Conservation (phyloP, 345 rosid species). For the Brassica rapa region DNA sequence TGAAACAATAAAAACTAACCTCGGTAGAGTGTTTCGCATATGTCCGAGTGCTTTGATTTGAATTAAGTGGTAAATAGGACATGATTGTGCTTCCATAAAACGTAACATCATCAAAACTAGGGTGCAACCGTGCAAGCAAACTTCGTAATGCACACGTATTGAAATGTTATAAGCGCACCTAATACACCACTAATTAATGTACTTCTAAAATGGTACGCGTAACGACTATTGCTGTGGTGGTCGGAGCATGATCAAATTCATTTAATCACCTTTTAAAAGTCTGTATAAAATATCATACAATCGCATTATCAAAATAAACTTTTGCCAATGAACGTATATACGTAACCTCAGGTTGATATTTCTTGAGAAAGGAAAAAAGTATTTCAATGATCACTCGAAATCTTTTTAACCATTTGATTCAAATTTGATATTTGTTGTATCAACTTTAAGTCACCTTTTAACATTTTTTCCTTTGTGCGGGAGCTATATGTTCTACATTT, state of each 20-base stretch:
- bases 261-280: neutral
- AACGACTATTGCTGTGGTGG: conserved; percentile 6
- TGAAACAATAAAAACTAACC: neutral
- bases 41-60: neutral
- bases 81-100: conserved; percentile 24
- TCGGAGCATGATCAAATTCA: conserved; percentile 1
- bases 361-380: neutral
- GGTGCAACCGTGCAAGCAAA: conserved; percentile 33
- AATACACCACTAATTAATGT: conserved; percentile 8
- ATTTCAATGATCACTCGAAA: neutral
- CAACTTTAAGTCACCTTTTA: neutral
- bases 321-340: neutral
- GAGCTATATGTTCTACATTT: neutral
- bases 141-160: conserved; percentile 21
- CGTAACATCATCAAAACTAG: conserved; percentile 24
- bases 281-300: neutral
- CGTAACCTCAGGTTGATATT: neutral
- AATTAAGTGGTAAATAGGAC: conserved; percentile 7
- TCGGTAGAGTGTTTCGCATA: conserved; percentile 5
- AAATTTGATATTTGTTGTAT: neutral
- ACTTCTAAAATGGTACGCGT: neutral
- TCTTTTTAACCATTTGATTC: neutral
- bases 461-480: conserved; percentile 3
- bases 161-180: conserved; percentile 6
- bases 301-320: neutral